Percentiles rank a stretch among this genome's conserved stretches.
Evolutionary conservation across 306 rosid species (phyloP).

Genomic region (Medicago lupulina): DNA sequence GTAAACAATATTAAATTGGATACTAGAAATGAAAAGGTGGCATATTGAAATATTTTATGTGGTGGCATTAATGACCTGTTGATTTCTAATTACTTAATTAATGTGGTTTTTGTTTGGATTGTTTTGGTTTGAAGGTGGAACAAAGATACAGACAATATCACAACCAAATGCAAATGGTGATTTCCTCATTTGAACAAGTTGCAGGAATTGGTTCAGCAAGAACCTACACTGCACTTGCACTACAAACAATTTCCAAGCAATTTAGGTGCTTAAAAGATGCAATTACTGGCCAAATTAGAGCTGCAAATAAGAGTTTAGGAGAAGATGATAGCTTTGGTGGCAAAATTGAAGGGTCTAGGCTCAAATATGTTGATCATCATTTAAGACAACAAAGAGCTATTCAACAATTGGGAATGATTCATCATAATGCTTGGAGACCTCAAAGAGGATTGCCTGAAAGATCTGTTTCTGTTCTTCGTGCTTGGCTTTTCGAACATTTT

Average conservation of each 20-base stretch:
- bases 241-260: slow-evolving; percentile 89
- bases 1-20: neutral
- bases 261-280: slow-evolving; percentile 92
- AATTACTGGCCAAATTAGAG: slow-evolving; percentile 66
- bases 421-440: slow-evolving; percentile 99
- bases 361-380: slow-evolving; percentile 89
- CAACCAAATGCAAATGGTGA: slow-evolving; percentile 88
- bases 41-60: neutral
- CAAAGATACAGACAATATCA: slow-evolving; percentile 93
- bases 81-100: neutral
- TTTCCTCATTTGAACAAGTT: slow-evolving; percentile 77
- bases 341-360: slow-evolving; percentile 83
- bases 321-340: slow-evolving; percentile 81
- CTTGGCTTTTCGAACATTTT: slow-evolving; percentile 99
- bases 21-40: neutral
- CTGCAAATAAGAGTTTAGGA: slow-evolving; percentile 79
- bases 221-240: slow-evolving; percentile 91
- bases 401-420: slow-evolving; percentile 96
- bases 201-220: slow-evolving; percentile 86
- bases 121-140: slow-evolving; percentile 66
- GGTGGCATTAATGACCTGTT: neutral
- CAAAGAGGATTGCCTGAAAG: slow-evolving; percentile 96
- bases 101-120: neutral
- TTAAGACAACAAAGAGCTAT: slow-evolving; percentile 92
- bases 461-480: slow-evolving; percentile 95